Evolutionary conservation across 129 eudicot genomes (phyloP).

Genomic region (Pseudognaphalium luteoalbum): DNA sequence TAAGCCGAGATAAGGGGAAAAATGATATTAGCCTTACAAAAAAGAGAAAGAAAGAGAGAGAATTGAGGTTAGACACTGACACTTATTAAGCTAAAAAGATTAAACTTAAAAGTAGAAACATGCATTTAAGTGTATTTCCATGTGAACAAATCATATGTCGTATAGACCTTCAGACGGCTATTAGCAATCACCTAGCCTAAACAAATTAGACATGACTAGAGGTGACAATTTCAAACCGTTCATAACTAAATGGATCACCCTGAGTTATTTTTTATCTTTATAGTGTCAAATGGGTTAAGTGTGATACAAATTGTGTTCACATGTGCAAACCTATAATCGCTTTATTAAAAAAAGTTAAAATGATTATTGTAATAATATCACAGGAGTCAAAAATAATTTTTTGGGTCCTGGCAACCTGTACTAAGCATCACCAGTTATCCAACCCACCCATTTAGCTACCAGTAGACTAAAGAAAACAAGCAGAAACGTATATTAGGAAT

Average conservation of each 20-base stretch:
- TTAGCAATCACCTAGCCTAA: neutral
- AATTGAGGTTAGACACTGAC: constrained; percentile 21
- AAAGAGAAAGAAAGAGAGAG: neutral
- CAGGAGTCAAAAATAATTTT: neutral
- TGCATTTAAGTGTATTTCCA: constrained; percentile 11
- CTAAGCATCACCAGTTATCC: neutral
- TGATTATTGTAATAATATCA: neutral
- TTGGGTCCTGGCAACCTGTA: neutral
- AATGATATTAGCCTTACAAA: constrained; percentile 13
- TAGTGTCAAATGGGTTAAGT: neutral
- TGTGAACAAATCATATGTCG: constrained; percentile 5
- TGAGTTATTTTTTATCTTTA: neutral
- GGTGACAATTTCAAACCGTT: neutral
- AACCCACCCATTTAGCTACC: constrained; percentile 2
- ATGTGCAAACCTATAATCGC: neutral
- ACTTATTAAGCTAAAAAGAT: constrained; percentile 7
- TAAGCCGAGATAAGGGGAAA: constrained; percentile 20
- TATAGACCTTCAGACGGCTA: neutral
- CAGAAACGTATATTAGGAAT: neutral
- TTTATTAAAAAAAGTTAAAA: neutral
- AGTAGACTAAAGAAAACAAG: constrained; percentile 3
- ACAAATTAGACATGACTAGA: neutral
- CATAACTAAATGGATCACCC: constrained; percentile 2
- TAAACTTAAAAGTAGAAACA: neutral
- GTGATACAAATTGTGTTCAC: neutral